Base-by-base conservation (phyloP, 345 rosid species). In the Dipteronia sinensis region DNA sequence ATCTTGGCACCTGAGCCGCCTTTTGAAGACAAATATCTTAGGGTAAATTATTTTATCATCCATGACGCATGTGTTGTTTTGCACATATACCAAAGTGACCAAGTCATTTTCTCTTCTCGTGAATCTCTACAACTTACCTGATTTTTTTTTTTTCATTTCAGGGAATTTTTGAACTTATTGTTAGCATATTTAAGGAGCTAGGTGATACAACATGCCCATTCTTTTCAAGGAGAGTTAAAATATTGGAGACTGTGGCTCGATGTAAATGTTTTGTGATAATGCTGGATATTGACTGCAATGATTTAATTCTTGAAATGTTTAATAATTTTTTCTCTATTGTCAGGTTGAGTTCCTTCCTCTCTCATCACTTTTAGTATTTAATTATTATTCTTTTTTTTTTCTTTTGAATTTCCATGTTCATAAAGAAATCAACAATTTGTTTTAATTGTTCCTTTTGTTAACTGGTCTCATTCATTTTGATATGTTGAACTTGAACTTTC, bases 1-100 rank as follows among this genome's bases (percentile, higher is more conserved):
- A 85, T 96, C 77, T 74, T 90, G 73, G 97, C 99, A 59, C 99
- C 99, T 17, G 86, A 89, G 16, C 93, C 85, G 19, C 97, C 98
- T 68, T 92, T 96, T 68, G 94, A 87, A 65, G 98, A 91, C 71
- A 80, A 82, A 82, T 74, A 87, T 89, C 92, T 93, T 22, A 85
- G 84, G 88, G 98, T 93, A 84, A 69, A 58, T 11, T 0, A 13
- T 65, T 74, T 34, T 7, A 51, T 7, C 3, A 12, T 10, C 9
- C 22, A 22, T 38, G 22, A 61, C 20, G 46, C 44, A 17, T 42
- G 66, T 67, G 40, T 66, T 73, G 69, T 7, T 59, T 25, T 53
- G 7, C 55, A 12, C 61, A 3, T 73, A 20, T 62, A 27, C 11
- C 38, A 62, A 29, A 7, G 55, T 73, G 58, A 20, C 16, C 11